Conservation (phyloP, 768 basidiomycete genomes). For the Fomitopsis pulvina region DNA sequence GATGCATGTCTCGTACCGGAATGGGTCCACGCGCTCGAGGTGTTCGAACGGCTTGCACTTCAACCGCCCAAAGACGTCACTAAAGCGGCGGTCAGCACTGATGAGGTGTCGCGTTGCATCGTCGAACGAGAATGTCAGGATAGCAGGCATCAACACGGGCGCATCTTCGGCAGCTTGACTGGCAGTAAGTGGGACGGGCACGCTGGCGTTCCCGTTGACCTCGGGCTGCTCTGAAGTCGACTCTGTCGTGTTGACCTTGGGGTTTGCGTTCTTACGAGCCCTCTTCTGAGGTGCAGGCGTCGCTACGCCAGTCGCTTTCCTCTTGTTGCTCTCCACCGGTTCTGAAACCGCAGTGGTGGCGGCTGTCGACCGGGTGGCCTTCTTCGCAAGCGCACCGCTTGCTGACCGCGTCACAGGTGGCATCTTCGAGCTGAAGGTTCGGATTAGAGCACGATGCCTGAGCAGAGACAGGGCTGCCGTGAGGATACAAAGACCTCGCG, state of each 20-base stretch:
- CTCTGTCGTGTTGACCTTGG: neutral
- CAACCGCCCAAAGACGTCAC: slow-evolving; percentile 55
- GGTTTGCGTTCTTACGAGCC: slow-evolving; percentile 2
- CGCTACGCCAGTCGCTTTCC: slow-evolving; percentile 3
- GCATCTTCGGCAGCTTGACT: slow-evolving; percentile 1
- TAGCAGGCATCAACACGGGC: slow-evolving; percentile 51
- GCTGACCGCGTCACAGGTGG: slow-evolving; percentile 23
- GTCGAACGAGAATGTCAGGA: slow-evolving; percentile 70
- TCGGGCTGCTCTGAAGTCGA: slow-evolving; percentile 1
- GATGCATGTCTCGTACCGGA: slow-evolving; percentile 42
- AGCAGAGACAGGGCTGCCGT: neutral
- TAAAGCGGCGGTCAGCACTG: slow-evolving; percentile 61
- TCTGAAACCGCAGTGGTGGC: neutral
- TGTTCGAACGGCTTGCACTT: slow-evolving; percentile 73
- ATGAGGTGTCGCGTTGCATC: slow-evolving; percentile 71
- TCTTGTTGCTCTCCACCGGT: neutral
- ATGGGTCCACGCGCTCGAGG: slow-evolving; percentile 75
- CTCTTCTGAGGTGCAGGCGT: slow-evolving; percentile 3
- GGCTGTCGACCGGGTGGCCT: neutral
- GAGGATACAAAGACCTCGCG: neutral
- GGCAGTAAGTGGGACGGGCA: neutral
- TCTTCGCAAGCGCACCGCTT: slow-evolving; percentile 6
- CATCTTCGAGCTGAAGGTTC: neutral
- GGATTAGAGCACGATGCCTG: neutral
- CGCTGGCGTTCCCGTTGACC: neutral